Percentiles rank a stretch among this genome's conserved stretches.
Conservation (phyloP, 2,329 filamentous ascomycete genomes). For the Plenodomus lindquistii region DNA sequence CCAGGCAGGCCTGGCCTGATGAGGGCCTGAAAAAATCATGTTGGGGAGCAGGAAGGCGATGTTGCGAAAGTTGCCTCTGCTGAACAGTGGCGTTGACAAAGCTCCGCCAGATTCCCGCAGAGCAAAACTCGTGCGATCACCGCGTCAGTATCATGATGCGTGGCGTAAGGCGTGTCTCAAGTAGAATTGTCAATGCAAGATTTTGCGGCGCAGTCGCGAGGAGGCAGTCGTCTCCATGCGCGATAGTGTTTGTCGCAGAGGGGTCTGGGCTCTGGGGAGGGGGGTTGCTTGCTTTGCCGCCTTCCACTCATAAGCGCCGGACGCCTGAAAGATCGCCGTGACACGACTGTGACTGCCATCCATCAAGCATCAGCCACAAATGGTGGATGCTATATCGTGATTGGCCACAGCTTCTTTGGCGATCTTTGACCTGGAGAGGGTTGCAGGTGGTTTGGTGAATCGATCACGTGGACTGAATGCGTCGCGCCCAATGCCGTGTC, state of each 20-base stretch:
- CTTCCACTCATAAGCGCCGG: constrained; percentile 1
- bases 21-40: background rate
- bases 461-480: no score
- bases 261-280: no score
- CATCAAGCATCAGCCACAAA: no score
- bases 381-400: no score
- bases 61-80: background rate
- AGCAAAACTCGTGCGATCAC: no score
- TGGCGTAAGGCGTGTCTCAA: no score
- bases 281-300: background rate
- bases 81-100: background rate
- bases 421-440: no score
- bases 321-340: constrained; percentile 14
- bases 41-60: background rate
- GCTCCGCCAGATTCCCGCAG: background rate
- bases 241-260: background rate
- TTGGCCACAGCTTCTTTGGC: no score
- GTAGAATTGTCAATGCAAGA: constrained; percentile 1
- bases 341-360: constrained; percentile 1
- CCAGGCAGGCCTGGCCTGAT: constrained; percentile 2
- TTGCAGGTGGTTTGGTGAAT: no score
- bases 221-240: background rate
- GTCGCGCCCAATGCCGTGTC: no score
- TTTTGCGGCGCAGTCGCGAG: background rate
- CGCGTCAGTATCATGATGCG: no score